Conservation (phyloP, 2,329 filamentous ascomycete genomes). For the Epichloe amarillans region DNA sequence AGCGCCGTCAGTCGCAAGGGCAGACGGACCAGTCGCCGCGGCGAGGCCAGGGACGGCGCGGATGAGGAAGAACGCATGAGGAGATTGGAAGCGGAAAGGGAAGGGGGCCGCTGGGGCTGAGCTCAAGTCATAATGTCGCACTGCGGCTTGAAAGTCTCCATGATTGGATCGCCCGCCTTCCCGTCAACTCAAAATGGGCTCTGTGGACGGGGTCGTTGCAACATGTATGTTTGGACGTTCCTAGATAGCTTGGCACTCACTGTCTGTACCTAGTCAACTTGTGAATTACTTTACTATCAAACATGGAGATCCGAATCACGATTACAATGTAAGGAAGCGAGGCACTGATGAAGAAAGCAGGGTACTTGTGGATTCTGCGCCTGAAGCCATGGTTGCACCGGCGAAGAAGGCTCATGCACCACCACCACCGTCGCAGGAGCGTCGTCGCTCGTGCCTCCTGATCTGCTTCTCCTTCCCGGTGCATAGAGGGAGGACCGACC, state of each 20-base stretch:
- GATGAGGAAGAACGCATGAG: constrained; percentile 40
- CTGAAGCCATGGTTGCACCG: no score
- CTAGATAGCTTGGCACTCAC: background rate
- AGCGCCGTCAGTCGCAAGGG: constrained; percentile 23
- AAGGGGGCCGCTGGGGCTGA: constrained; percentile 36
- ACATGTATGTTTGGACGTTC: background rate
- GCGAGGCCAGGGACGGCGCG: constrained; percentile 32
- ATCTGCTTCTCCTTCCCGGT: no score
- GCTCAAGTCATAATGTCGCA: background rate
- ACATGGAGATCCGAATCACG: no score
- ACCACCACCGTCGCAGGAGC: background rate
- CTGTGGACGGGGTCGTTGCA: no score
- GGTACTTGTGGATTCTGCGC: constrained; percentile 25
- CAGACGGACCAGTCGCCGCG: constrained; percentile 31
- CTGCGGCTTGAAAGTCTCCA: no score
- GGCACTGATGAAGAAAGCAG: constrained; percentile 31
- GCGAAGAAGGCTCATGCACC: no score
- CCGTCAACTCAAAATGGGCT: no score
- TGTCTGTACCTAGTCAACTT: no score
- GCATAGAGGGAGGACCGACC: no score
- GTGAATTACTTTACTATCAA: no score
- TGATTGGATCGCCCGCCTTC: no score
- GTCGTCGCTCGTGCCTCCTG: no score
- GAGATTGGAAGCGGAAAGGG: constrained; percentile 45
- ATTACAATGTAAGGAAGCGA: constrained; percentile 19